These are phyloP conservation scores for Populus hybrid DNA, from an alignment of 441 rosid species.

Conservation along the genomic window DNA sequence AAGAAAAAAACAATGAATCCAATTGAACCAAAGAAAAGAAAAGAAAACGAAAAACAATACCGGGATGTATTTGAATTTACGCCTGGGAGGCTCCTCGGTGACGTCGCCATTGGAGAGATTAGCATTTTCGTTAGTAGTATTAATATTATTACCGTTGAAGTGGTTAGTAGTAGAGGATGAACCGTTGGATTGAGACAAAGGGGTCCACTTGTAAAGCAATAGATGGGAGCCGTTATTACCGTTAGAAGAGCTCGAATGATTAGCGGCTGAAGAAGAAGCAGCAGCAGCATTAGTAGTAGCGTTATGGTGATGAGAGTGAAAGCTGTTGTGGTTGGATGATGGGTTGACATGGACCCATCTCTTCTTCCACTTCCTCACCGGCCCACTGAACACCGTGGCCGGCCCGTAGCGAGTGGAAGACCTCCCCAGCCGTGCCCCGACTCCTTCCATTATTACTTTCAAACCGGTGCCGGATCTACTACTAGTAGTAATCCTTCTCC, in stretches of 20 bases:
- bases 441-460: conserved; percentile 74
- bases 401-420: conserved; percentile 97
- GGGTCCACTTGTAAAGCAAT: conserved; percentile 83
- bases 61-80: conserved; percentile 78
- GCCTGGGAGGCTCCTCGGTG: conserved; percentile 58
- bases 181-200: conserved; percentile 43
- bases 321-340: conserved; percentile 27
- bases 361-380: conserved; percentile 97
- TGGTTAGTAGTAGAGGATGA: neutral
- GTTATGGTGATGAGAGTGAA: conserved; percentile 25
- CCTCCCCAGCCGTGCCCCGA: conserved; percentile 90
- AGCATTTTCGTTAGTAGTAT: neutral
- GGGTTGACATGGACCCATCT: conserved; percentile 85
- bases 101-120: conserved; percentile 28
- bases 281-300: conserved; percentile 30
- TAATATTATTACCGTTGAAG: neutral
- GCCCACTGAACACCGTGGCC: conserved; percentile 87
- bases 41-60: conserved; percentile 28
- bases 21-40: neutral
- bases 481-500: neutral
- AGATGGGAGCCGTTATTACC: conserved; percentile 65
- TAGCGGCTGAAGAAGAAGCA: conserved; percentile 16
- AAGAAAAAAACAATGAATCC: neutral
- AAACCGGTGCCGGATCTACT: neutral
- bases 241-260: conserved; percentile 24